These are phyloP conservation scores for Raffaelea ambrosiae DNA, from an alignment of 2,329 filamentous ascomycete genomes.

Conservation along the genomic window DNA sequence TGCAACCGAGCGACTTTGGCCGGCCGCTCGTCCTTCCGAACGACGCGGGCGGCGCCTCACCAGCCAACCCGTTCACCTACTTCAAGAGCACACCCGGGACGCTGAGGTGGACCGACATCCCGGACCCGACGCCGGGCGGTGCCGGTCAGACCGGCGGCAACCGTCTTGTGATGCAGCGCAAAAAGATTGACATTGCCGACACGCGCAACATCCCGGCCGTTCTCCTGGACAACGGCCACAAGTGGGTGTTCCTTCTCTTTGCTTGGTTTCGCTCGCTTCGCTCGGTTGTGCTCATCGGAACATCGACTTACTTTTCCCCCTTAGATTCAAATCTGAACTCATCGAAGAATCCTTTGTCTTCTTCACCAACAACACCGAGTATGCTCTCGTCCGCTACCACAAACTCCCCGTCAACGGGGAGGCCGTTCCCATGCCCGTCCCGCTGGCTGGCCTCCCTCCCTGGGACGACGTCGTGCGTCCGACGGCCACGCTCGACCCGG, in stretches of 20 bases:
- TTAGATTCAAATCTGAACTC: slow-evolving; percentile 43
- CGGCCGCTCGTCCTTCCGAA: neutral
- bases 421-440: slow-evolving; percentile 9
- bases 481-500: slow-evolving; percentile 28
- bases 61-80: slow-evolving; percentile 13
- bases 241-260: slow-evolving; percentile 27
- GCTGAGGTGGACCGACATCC: slow-evolving; percentile 51
- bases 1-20: slow-evolving; percentile 34
- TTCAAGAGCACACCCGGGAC: slow-evolving; percentile 37
- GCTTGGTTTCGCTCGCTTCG: too few relatives aligned
- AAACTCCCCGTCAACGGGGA: slow-evolving; percentile 20
- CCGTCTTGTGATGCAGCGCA: slow-evolving; percentile 41
- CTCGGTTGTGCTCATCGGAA: neutral
- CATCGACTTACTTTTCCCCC: slow-evolving; percentile 4
- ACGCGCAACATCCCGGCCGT: slow-evolving; percentile 38
- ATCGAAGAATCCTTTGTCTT: slow-evolving; percentile 46
- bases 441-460: slow-evolving; percentile 32
- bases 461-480: slow-evolving; percentile 31
- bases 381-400: slow-evolving; percentile 40
- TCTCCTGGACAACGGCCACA: slow-evolving; percentile 43
- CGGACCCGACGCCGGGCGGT: slow-evolving; percentile 37
- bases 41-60: neutral
- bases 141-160: slow-evolving; percentile 16
- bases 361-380: slow-evolving; percentile 46
- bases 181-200: slow-evolving; percentile 47